Evolutionary conservation across 805 yeast genomes (phyloP).

Genomic region (baker's yeast (Saccharomyces cerevisiae)): DNA sequence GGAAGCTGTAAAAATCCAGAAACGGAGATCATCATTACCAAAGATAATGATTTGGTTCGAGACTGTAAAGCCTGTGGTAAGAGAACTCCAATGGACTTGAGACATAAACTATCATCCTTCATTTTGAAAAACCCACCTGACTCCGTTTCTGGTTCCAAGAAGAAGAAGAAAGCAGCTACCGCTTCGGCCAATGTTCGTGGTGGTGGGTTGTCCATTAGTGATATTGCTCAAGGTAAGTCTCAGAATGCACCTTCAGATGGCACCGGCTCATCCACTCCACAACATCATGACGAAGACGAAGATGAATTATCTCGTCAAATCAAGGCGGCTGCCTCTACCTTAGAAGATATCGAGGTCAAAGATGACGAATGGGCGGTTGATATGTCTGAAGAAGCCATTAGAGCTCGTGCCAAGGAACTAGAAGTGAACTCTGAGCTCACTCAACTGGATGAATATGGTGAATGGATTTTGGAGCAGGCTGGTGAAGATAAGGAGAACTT

Average conservation of each 20-base stretch:
- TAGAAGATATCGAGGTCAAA: slow-evolving; percentile 55
- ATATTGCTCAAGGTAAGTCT: slow-evolving; percentile 55
- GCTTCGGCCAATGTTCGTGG: slow-evolving; percentile 86
- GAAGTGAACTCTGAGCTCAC: slow-evolving; percentile 50
- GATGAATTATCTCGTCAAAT: slow-evolving; percentile 70
- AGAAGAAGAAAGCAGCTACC: slow-evolving; percentile 74
- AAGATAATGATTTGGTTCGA: slow-evolving; percentile 64
- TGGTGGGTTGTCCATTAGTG: slow-evolving; percentile 75
- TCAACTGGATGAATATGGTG: slow-evolving; percentile 72
- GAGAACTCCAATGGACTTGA: slow-evolving; percentile 71
- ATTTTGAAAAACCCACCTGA: slow-evolving; percentile 85
- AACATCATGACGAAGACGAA: slow-evolving; percentile 45
- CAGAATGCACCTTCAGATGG: slow-evolving; percentile 18
- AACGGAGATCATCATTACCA: slow-evolving; percentile 72
- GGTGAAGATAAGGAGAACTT: slow-evolving; percentile 49
- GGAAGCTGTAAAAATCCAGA: slow-evolving; percentile 95
- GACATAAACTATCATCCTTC: slow-evolving; percentile 79
- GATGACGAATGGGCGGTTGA: slow-evolving; percentile 98
- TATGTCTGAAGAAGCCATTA: slow-evolving; percentile 91
- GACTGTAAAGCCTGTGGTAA: slow-evolving; percentile 99
- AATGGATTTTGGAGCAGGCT: slow-evolving; percentile 58
- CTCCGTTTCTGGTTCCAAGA: slow-evolving; percentile 43
- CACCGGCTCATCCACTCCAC: slow-evolving; percentile 26
- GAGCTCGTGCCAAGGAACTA: slow-evolving; percentile 80
- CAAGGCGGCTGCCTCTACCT: slow-evolving; percentile 73